Percentiles rank a stretch among this genome's conserved stretches.
These are phyloP conservation scores for Bombardia bombarda DNA, from an alignment of 495 filamentous ascomycete species.

Conservation along the genomic window DNA sequence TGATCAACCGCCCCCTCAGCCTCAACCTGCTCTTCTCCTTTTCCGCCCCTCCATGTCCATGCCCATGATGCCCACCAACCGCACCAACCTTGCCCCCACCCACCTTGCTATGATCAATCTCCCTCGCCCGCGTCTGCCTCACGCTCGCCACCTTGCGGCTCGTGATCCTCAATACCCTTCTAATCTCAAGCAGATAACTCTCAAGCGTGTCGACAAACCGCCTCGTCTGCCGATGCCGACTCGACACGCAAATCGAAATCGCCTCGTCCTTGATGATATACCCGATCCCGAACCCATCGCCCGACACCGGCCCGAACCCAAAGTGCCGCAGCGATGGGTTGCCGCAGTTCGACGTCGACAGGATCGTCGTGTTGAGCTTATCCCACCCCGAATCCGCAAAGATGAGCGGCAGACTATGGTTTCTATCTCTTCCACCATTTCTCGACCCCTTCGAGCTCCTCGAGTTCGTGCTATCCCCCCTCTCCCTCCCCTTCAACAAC, in stretches of 20 bases:
- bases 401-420: slow-evolving; percentile 57
- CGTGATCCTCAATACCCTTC: slow-evolving; percentile 67
- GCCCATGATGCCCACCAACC: too few relatives aligned
- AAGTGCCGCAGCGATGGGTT: slow-evolving; percentile 96
- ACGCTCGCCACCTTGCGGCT: slow-evolving; percentile 26
- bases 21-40: slow-evolving; percentile 29
- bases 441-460: slow-evolving; percentile 25
- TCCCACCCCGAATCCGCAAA: slow-evolving; percentile 92
- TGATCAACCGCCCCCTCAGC: slow-evolving; percentile 51
- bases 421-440: too few relatives aligned
- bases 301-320: slow-evolving; percentile 90
- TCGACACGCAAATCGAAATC: slow-evolving; percentile 84
- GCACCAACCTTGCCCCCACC: too few relatives aligned
- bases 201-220: slow-evolving; percentile 86
- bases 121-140: slow-evolving; percentile 31
- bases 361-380: slow-evolving; percentile 85
- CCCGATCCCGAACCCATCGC: slow-evolving; percentile 93
- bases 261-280: slow-evolving; percentile 98
- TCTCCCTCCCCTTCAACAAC: slow-evolving; percentile 21
- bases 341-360: slow-evolving; percentile 97
- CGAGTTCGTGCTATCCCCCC: slow-evolving; percentile 29
- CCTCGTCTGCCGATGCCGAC: slow-evolving; percentile 86
- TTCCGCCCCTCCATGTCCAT: slow-evolving; percentile 22
- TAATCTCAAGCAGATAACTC: slow-evolving; percentile 80
- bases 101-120: too few relatives aligned